phyloP scores from a whole-genome alignment of 768 basidiomycete species.

The Boletales sp. region DNA sequence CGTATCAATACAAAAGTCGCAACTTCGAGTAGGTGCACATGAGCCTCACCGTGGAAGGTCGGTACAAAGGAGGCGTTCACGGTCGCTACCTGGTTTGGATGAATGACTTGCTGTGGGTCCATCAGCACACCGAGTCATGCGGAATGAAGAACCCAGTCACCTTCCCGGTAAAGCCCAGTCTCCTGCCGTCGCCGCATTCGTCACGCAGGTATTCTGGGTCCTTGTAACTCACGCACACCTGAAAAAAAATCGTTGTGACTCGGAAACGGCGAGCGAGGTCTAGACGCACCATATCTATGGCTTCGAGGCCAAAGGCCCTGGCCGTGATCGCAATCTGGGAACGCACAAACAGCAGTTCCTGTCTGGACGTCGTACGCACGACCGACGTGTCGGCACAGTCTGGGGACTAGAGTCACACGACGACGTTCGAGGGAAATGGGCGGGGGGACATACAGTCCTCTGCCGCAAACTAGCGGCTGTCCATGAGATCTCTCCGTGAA shows the following conservation, averaged over 20 bases:
- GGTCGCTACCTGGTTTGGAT: slow-evolving; percentile 75
- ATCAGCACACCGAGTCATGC: slow-evolving; percentile 1
- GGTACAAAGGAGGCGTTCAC: slow-evolving; percentile 83
- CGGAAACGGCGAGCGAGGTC: background rate
- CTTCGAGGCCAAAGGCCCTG: slow-evolving; percentile 76
- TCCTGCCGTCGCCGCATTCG: slow-evolving; percentile 76
- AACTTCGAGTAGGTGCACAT: background rate
- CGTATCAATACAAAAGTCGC: background rate
- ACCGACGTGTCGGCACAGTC: slow-evolving; percentile 90
- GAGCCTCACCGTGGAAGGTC: slow-evolving; percentile 52
- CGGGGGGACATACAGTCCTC: slow-evolving; percentile 71
- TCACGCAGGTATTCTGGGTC: slow-evolving; percentile 60
- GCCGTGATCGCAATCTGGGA: slow-evolving; percentile 79
- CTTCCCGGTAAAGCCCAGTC: slow-evolving; percentile 91
- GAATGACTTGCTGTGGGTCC: slow-evolving; percentile 80
- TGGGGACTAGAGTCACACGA: slow-evolving; percentile 28
- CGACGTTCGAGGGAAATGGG: no score
- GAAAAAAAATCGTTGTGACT: slow-evolving; percentile 1
- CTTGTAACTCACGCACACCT: slow-evolving; percentile 90
- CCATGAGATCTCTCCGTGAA: background rate
- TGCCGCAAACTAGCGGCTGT: slow-evolving; percentile 71
- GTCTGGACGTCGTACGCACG: slow-evolving; percentile 66
- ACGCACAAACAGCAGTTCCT: slow-evolving; percentile 79
- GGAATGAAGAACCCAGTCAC: slow-evolving; percentile 31
- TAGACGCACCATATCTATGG: slow-evolving; percentile 80